These are phyloP conservation scores for Epichloe gansuensis DNA, from an alignment of 2,329 filamentous ascomycete species.

Conservation along the genomic window DNA sequence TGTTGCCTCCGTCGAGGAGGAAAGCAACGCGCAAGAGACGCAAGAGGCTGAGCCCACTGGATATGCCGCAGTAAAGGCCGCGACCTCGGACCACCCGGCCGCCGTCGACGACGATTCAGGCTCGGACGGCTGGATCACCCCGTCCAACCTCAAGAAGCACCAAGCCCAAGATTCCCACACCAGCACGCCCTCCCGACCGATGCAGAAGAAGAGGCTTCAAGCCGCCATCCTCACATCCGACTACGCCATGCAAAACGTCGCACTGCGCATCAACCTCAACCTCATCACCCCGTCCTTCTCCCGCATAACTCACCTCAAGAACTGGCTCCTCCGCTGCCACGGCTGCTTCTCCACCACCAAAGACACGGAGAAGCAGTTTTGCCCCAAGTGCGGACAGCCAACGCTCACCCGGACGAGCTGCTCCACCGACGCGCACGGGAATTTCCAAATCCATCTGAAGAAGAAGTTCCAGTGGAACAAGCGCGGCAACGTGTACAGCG, in stretches of 20 bases:
- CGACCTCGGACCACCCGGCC: conserved; percentile 2
- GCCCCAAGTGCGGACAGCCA: conserved; percentile 75
- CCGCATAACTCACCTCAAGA: conserved; percentile 73
- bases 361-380: conserved; percentile 84
- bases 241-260: conserved; percentile 95
- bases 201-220: conserved; percentile 56
- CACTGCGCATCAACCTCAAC: conserved; percentile 87
- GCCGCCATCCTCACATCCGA: conserved; percentile 90
- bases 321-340: conserved; percentile 85
- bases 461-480: conserved; percentile 95
- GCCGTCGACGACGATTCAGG: conserved; percentile 30
- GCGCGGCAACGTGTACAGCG: conserved; percentile 79
- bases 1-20: background rate
- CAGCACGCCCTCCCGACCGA: conserved; percentile 33
- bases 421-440: conserved; percentile 67
- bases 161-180: conserved; percentile 51
- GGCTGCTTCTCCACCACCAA: conserved; percentile 79
- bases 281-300: conserved; percentile 68
- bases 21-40: background rate
- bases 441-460: conserved; percentile 78
- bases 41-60: conserved; percentile 4
- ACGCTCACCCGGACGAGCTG: conserved; percentile 77
- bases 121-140: conserved; percentile 83
- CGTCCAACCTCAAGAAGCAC: conserved; percentile 77
- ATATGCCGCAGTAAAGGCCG: conserved; percentile 6